Evolutionary conservation across 805 yeast genomes (phyloP), one percentile per base, ranked within the genome.

Genomic region (Brettanomyces custersianus): DNA sequence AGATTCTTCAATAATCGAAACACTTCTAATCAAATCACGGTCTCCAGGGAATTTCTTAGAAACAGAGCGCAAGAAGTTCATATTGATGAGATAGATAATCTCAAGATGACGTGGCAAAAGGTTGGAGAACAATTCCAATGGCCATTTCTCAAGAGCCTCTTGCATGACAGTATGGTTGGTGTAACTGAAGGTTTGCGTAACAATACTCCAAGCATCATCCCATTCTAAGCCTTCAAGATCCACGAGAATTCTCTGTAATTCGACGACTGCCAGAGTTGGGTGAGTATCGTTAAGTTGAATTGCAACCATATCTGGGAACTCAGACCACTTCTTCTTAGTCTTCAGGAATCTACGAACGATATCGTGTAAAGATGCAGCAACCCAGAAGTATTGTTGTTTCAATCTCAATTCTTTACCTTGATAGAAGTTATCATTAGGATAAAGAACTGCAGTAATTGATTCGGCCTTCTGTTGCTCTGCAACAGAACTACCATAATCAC

Each of bases 351-450:
- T 74, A 55, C 96, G 79, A 29, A 87, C 75, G 47, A 87, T 87
- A 58, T 87, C 96, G 51, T 82, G 86, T 47, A 88, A 70, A 12
- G 95, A 84, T 23, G 96, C 96, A 35, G 94, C 79, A 36, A 88
- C 95, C 96, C 96, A 87, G 63, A 87, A 88, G 62, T 86, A 88
- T 62, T 87, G 96, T 65, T 87, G 96, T 61, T 88, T 88, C 59
- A 87, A 73, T 56, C 96, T 76, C 54, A 87, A 70, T 57, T 85
- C 95, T 61, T 88, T 87, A 50, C 96, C 96, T 45, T 76, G 72
- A 52, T 83, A 81, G 57, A 87, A 88, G 60, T 87, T 88, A 58
- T 87, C 96, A 61, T 87, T 87, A 45, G 96, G 96, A 60, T 87
- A 87, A 53, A 87, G 66, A 13, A 87, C 95, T 5, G 96, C 85